Evolutionary conservation across 2,329 filamentous ascomycete species (phyloP), one percentile per base, ranked within the genome.

Genomic region (Beauveria bassiana): DNA sequence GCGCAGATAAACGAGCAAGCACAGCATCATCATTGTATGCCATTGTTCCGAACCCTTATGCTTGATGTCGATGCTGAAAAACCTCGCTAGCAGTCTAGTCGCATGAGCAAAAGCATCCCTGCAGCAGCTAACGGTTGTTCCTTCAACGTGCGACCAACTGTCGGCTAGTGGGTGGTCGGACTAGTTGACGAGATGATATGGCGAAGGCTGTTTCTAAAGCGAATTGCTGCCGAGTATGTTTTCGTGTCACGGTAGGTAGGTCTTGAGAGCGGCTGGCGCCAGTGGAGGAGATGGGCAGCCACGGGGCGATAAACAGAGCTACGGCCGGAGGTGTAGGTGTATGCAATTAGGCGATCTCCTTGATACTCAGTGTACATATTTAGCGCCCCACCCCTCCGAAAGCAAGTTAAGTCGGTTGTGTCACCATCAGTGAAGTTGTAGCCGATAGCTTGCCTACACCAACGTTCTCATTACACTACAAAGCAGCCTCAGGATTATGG

Each of bases 11-110:
- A 79, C 97, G 97, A 59, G 93, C 91, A 73, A 93, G 86, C 61
- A 99, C 92, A 52, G 92, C 90, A 78, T 99, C 95, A 76, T 98
- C 93, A 67, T 89, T 95, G 78, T 96, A 98, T 51, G 95, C 88
- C 93, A 99, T 97, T 26, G 9, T 51, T 12, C 10, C 12, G 14
- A 34, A 20, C n/a, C 9, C 24, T 22, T 31, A 45, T n/a, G 22
- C 38, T 45, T 61, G 64, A 63, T 74, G 67, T n/a, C 65, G 47
- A 7, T 14, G 28, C 42, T 16, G 2, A 45, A 42, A 42, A 55
- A 55, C 14, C n/a, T 45, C n/a, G 47, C 24, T 45, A 18, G 38
- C 10, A 10, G 47, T 20, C 38, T 31, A 34, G 57, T 60, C 58
- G 58, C 58, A 43, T 42, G 49, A 38, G 40, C 50, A 54, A 16